These are phyloP conservation scores for Fraxinus americana DNA, from an alignment of 257 asterid genomes.

Conservation along the genomic window DNA sequence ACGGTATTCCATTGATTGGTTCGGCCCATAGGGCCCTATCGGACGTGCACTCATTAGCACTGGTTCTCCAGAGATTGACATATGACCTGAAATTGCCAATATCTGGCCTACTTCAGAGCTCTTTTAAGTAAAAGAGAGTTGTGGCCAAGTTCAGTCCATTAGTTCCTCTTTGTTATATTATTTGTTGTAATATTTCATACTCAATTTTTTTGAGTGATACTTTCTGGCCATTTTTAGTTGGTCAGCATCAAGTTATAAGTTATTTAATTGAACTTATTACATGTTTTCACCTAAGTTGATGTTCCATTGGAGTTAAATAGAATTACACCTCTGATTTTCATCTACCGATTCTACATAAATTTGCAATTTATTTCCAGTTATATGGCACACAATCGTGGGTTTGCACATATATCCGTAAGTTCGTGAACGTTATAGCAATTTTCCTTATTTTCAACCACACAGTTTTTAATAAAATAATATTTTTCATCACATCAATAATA, in stretches of 20 bases:
- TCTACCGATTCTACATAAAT: too few species aligned
- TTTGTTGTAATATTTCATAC: conserved; percentile 2
- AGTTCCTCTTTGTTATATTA: background rate
- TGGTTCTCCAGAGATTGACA: conserved; percentile 71
- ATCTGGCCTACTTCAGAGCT: conserved; percentile 50
- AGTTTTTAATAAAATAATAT: too few species aligned
- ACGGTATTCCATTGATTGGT: conserved; percentile 55
- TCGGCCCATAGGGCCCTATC: conserved; percentile 81
- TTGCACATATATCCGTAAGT: too few species aligned
- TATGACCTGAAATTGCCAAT: conserved; percentile 54
- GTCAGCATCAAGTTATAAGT: background rate
- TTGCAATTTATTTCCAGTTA: too few species aligned
- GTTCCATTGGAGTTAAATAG: too few species aligned
- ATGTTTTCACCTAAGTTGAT: too few species aligned
- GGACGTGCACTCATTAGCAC: conserved; percentile 68
- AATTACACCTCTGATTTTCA: too few species aligned
- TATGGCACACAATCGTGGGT: too few species aligned
- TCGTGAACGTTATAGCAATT: too few species aligned
- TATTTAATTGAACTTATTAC: too few species aligned
- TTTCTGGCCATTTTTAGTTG: background rate
- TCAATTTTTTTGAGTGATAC: background rate
- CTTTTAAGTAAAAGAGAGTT: conserved; percentile 40
- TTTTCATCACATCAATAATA: too few species aligned
- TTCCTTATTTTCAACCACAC: too few species aligned
- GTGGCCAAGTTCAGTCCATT: background rate